These are phyloP conservation scores for Aspergillus uvarum DNA, from an alignment of 2,329 filamentous ascomycete genomes.

Conservation along the genomic window DNA sequence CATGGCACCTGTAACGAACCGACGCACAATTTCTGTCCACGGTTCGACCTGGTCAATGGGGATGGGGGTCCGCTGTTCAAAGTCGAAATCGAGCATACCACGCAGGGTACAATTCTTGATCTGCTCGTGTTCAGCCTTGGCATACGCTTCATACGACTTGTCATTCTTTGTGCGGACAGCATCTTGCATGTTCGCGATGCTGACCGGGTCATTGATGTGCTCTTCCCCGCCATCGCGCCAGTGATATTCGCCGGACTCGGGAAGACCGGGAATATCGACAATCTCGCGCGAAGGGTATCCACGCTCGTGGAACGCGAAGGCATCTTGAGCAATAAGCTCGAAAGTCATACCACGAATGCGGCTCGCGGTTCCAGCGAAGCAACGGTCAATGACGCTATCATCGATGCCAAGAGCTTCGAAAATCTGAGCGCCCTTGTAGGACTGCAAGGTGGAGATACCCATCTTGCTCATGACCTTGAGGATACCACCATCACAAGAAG, in stretches of 20 bases:
- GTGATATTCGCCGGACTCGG: constrained; percentile 95
- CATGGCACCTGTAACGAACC: constrained; percentile 97
- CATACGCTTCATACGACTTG: constrained; percentile 97
- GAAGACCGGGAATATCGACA: constrained; percentile 72
- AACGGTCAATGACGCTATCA: constrained; percentile 86
- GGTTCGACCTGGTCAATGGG: constrained; percentile 96
- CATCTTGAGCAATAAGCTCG: constrained; percentile 88
- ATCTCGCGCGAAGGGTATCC: constrained; percentile 83
- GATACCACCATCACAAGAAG: constrained; percentile 93
- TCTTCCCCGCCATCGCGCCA: constrained; percentile 96
- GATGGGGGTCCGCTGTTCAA: constrained; percentile 78
- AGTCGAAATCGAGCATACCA: constrained; percentile 93
- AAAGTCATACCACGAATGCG: constrained; percentile 94
- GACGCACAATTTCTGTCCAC: constrained; percentile 95
- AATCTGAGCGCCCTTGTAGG: constrained; percentile 97
- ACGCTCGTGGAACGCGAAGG: constrained; percentile 90
- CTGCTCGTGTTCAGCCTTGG: constrained; percentile 86
- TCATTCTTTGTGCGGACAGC: constrained; percentile 96
- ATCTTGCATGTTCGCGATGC: constrained; percentile 96
- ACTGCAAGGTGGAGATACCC: constrained; percentile 95
- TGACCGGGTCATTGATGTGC: constrained; percentile 91
- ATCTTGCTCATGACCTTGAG: constrained; percentile 99
- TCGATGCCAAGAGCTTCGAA: constrained; percentile 95
- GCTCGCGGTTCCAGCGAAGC: constrained; percentile 91
- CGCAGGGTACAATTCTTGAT: constrained; percentile 96